Evolutionary conservation across 306 rosid species (phyloP).

Genomic region (Pterocarpus santalinus): DNA sequence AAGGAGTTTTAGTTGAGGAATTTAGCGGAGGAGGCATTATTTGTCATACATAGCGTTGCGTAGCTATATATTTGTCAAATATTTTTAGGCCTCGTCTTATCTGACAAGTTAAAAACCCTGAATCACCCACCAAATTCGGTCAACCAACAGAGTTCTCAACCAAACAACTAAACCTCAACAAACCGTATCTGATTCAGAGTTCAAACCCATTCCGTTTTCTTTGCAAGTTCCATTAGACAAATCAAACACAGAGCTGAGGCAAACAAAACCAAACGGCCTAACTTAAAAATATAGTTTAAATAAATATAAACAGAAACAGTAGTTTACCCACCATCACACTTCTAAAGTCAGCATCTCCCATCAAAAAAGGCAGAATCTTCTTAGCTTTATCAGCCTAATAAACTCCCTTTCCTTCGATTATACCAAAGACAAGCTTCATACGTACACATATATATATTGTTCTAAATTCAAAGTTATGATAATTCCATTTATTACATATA

Average conservation of each 20-base stretch:
- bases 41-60: constrained; percentile 42
- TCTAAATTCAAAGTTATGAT: constrained; percentile 36
- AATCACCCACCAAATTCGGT: constrained; percentile 48
- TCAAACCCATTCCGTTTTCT: not conserved
- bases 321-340: constrained; percentile 72
- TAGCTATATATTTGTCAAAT: constrained; percentile 22
- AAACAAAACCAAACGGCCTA: constrained; percentile 17
- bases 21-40: constrained; percentile 30
- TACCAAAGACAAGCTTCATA: constrained; percentile 45
- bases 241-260: not conserved
- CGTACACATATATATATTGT: constrained; percentile 22
- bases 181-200: constrained; percentile 2
- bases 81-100: constrained; percentile 36
- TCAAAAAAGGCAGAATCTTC: constrained; percentile 73
- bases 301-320: constrained; percentile 33
- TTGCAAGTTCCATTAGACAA: constrained; percentile 38
- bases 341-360: constrained; percentile 62
- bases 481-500: constrained; percentile 11
- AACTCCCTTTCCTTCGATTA: constrained; percentile 45
- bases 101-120: constrained; percentile 39
- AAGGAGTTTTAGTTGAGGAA: constrained; percentile 14
- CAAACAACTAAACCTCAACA: constrained; percentile 48
- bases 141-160: constrained; percentile 51
- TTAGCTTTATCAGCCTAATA: constrained; percentile 55
- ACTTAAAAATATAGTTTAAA: constrained; percentile 22